Conservation (phyloP, 139 green algal genomes). For the Gonium pectorale region DNA sequence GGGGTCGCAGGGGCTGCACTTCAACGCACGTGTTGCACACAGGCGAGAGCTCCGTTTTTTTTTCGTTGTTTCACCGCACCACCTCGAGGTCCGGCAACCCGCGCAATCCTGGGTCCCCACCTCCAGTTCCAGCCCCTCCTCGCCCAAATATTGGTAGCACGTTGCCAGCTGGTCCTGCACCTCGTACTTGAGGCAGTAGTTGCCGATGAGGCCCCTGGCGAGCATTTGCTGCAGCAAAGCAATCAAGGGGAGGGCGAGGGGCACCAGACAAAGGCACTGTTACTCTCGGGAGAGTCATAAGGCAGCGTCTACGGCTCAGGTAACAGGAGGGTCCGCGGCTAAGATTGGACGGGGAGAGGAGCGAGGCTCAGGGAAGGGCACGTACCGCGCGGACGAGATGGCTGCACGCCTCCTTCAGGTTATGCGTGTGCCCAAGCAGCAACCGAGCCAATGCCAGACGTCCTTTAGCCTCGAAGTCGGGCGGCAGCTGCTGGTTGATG, state of each 20-base stretch:
- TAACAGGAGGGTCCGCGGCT: too few species aligned
- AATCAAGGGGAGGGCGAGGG: too few species aligned
- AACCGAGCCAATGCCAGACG: conserved; percentile 45
- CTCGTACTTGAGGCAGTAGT: conserved; percentile 53
- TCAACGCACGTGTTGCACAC: too few species aligned
- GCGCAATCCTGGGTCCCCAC: too few species aligned
- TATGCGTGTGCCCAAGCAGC: conserved; percentile 49
- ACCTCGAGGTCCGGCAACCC: too few species aligned
- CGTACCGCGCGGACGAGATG: conserved; percentile 38
- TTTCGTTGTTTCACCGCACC: too few species aligned
- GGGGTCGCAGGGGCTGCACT: too few species aligned
- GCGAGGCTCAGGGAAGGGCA: neutral
- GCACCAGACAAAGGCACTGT: too few species aligned
- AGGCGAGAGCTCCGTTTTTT: too few species aligned
- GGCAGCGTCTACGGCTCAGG: too few species aligned
- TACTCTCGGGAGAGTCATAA: too few species aligned
- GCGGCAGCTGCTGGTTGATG: conserved; percentile 29
- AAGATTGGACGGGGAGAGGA: neutral
- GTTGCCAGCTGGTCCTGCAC: conserved; percentile 2
- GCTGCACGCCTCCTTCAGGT: conserved; percentile 39
- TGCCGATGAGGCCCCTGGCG: conserved; percentile 26
- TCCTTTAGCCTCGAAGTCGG: conserved; percentile 35
- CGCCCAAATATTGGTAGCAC: neutral
- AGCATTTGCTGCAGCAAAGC: conserved; percentile 34
- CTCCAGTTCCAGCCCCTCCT: conserved; percentile 11